phyloP scores from a whole-genome alignment of 192 early-diverging fungal genomes.

The Backusella tarrabulga region DNA sequence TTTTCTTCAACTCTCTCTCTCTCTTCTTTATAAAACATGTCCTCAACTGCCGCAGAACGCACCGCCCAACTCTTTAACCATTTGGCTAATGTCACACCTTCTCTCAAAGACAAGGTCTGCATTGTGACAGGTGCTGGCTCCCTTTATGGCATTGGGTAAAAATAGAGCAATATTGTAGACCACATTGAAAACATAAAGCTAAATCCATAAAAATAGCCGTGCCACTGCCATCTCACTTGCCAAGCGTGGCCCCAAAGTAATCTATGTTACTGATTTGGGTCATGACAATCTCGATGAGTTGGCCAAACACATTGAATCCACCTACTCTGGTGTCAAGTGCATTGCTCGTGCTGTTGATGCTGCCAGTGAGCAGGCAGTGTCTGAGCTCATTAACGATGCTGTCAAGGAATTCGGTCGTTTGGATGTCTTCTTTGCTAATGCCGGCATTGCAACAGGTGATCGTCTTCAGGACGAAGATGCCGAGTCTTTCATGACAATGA shows the following conservation, averaged over 20 bases:
- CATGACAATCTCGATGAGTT: conserved; percentile 37
- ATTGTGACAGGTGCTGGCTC: conserved; percentile 54
- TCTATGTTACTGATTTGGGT: conserved; percentile 46
- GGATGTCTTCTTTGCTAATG: conserved; percentile 59
- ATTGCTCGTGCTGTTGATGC: conserved; percentile 48
- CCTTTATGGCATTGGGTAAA: conserved; percentile 47
- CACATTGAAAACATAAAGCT: too few species aligned
- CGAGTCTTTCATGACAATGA: conserved; percentile 36
- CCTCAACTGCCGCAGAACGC: conserved; percentile 25
- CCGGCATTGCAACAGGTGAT: conserved; percentile 35
- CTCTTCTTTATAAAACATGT: conserved; percentile 2
- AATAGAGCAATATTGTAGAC: too few species aligned
- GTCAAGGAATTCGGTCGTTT: conserved; percentile 42
- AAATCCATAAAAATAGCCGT: conserved; percentile 20
- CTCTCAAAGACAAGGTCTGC: conserved; percentile 44
- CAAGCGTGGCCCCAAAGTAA: conserved; percentile 31
- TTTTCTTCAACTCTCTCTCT: too few species aligned
- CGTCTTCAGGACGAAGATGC: conserved; percentile 32
- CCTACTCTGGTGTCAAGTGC: conserved; percentile 25
- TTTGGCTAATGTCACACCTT: conserved; percentile 19
- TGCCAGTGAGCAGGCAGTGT: conserved; percentile 35
- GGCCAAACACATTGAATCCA: conserved; percentile 36
- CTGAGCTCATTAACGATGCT: conserved; percentile 37
- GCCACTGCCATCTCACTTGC: conserved; percentile 30
- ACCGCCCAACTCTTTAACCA: conserved; percentile 29